Evolutionary conservation across 345 rosid genomes (phyloP), one percentile per base, ranked within the genome.

Genomic region (Eucalyptus camaldulensis): DNA sequence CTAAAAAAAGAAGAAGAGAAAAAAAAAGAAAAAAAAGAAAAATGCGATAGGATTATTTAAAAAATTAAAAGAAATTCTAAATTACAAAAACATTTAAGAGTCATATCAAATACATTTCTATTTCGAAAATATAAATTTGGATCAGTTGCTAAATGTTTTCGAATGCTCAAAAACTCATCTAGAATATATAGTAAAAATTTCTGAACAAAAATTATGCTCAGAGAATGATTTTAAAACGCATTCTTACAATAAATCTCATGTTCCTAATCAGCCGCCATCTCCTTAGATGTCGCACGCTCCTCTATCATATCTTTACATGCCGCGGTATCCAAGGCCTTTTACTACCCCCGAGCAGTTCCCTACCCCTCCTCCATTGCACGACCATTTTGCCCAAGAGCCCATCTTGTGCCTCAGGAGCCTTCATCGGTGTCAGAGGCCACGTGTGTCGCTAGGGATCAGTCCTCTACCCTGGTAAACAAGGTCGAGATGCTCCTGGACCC

Each of bases 141-240:
- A 19, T 0, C 1, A 19, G 0, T 53, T 53, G 58, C 2, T 8
- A 53, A 53, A 53, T 53, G 24, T 53, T 0, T 53, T 53, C 0
- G 1, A 53, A 53, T 19, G 5, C 58, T 53, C 24, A 19, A 53
- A 53, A 53, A 53, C 24, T 19, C 10, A 0, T 53, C 10, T 53
- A 53, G 24, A 0, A 53, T 53, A 53, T 53, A 53, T 53, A 51
- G 17, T 51, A 51, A 1, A 51, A 51, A 51, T 51, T 51, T 51
- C 1, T 16, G 1, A 16, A 51, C 1, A 53, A 53, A 53, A 53
- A 53, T 0, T 53, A 53, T 53, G 0, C 24, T 53, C 0, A 19
- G 24, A 53, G 24, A 53, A 53, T 53, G 0, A 0, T 53, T 53
- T 8, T 53, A 53, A 53, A 53, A 53, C 2, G 1, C 24, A 53